Percentiles rank a stretch among this genome's conserved stretches.
phyloP scores from a whole-genome alignment of 805 yeast genomes.

The Candida ponderosae region DNA sequence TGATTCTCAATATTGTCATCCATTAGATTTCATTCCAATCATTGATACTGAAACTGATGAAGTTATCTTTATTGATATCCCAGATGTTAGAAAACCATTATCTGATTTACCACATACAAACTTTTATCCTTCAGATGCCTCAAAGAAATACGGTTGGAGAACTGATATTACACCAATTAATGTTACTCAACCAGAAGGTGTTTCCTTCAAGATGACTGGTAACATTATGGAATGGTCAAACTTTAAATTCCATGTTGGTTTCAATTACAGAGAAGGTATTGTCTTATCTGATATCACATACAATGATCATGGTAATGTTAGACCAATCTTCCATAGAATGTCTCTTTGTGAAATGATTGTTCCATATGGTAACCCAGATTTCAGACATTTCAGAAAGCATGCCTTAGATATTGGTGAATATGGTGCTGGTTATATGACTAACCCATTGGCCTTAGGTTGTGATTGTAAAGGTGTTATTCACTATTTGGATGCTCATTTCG shows the following conservation, averaged over 20 bases:
- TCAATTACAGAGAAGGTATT: slow-evolving; percentile 81
- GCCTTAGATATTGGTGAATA: slow-evolving; percentile 84
- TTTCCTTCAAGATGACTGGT: slow-evolving; percentile 65
- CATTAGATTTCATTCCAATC: slow-evolving; percentile 77
- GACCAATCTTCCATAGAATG: slow-evolving; percentile 73
- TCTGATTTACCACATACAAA: slow-evolving; percentile 62
- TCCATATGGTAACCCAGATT: slow-evolving; percentile 74
- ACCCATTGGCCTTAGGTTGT: slow-evolving; percentile 71
- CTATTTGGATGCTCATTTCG: slow-evolving; percentile 72
- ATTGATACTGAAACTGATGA: slow-evolving; percentile 65
- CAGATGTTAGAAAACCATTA: slow-evolving; percentile 64
- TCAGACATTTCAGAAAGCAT: slow-evolving; percentile 79
- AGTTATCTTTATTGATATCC: slow-evolving; percentile 70
- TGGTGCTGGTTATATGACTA: slow-evolving; percentile 83
- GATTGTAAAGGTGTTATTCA: slow-evolving; percentile 85
- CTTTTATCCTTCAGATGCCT: slow-evolving; percentile 59
- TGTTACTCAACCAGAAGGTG: slow-evolving; percentile 77
- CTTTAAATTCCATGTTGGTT: slow-evolving; percentile 71
- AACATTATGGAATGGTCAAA: slow-evolving; percentile 71
- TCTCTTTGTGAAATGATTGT: slow-evolving; percentile 80
- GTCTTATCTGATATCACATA: slow-evolving; percentile 66
- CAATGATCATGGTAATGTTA: slow-evolving; percentile 66
- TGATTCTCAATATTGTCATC: slow-evolving; percentile 61
- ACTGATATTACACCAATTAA: slow-evolving; percentile 57
- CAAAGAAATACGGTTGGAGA: slow-evolving; percentile 58